Evolutionary conservation across 2,329 filamentous ascomycete species (phyloP).

Genomic region (Pseudocercospora macadamiae): DNA sequence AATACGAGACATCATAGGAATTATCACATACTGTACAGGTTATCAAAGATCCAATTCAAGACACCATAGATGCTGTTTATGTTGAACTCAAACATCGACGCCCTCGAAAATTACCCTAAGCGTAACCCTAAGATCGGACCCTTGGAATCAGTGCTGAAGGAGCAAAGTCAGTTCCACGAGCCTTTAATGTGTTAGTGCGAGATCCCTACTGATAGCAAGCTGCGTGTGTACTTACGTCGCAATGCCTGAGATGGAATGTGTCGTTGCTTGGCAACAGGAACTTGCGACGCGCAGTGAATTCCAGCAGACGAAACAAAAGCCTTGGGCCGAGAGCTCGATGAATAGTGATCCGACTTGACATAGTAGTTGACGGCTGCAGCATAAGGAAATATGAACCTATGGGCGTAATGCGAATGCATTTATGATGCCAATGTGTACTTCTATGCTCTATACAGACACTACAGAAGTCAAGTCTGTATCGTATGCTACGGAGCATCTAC

Average conservation of each 20-base stretch:
- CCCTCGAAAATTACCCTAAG: neutral
- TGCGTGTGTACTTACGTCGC: too few species aligned
- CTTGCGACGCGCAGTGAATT: too few species aligned
- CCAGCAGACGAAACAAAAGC: too few species aligned
- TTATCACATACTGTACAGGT: neutral
- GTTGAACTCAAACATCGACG: neutral
- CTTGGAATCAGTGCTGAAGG: too few species aligned
- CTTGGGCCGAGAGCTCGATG: too few species aligned
- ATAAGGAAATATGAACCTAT: neutral
- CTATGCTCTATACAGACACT: neutral
- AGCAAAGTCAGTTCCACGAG: neutral
- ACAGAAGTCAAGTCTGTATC: neutral
- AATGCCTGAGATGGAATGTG: too few species aligned
- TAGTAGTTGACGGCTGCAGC: too few species aligned
- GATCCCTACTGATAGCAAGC: too few species aligned
- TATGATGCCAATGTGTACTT: neutral
- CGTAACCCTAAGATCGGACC: neutral
- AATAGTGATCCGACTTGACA: too few species aligned
- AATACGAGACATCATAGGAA: neutral
- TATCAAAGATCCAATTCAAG: neutral
- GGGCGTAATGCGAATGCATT: neutral
- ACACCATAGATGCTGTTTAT: neutral
- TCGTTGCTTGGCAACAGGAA: too few species aligned
- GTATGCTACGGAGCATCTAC: neutral
- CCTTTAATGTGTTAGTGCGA: neutral